phyloP scores from a whole-genome alignment of 495 filamentous ascomycete genomes.

The Margaritispora aquatica region DNA sequence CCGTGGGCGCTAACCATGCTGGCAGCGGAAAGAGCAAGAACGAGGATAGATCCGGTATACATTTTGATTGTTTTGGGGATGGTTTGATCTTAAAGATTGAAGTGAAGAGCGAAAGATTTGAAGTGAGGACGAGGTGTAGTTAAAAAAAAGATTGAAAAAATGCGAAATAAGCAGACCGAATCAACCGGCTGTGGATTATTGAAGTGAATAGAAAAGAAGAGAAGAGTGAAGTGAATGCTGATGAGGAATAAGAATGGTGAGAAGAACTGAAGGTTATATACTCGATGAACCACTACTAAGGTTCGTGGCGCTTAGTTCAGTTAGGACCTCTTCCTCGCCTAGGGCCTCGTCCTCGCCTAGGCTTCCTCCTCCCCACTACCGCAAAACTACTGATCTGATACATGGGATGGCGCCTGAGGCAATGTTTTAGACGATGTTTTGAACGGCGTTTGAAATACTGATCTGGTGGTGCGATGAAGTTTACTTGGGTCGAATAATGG shows the following conservation, averaged over 20 bases:
- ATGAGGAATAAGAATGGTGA: neutral
- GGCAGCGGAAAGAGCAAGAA: neutral
- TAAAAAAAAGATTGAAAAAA: neutral
- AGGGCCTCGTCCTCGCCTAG: neutral
- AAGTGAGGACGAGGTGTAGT: neutral
- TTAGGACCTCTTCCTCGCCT: neutral
- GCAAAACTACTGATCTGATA: neutral
- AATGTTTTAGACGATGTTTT: neutral
- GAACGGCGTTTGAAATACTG: neutral
- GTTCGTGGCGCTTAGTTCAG: neutral
- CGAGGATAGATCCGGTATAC: neutral
- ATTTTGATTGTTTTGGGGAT: neutral
- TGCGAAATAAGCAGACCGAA: neutral
- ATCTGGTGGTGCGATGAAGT: too few species aligned
- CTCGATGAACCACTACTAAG: neutral
- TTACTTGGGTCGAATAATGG: neutral
- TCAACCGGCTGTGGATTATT: conserved; percentile 4
- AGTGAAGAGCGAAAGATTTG: neutral
- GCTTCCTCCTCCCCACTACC: neutral
- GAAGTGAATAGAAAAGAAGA: neutral
- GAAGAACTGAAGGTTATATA: neutral
- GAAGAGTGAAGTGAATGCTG: neutral
- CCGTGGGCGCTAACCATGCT: conserved; percentile 2
- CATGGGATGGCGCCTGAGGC: neutral
- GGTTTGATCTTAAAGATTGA: neutral